phyloP scores from a whole-genome alignment of 129 eudicot species.

The Chrysanthemum seticuspe region DNA sequence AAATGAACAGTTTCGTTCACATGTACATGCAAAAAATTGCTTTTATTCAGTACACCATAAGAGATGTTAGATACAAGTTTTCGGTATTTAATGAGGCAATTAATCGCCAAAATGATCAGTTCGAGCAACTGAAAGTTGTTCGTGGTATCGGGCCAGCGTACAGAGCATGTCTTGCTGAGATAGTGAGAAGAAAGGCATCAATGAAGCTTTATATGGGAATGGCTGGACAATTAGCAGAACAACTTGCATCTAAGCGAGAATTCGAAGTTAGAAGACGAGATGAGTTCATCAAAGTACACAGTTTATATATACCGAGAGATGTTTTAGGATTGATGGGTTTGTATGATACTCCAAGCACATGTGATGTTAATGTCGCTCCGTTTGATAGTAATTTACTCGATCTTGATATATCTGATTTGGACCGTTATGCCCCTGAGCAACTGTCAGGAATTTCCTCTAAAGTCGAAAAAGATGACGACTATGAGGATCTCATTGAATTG shows the following conservation, averaged over 20 bases:
- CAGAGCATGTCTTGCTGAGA: slow-evolving; percentile 91
- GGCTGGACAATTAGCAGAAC: slow-evolving; percentile 90
- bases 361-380: slow-evolving; percentile 82
- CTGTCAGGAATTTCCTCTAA: too few species aligned
- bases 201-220: slow-evolving; percentile 98
- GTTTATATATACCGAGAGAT: slow-evolving; percentile 75
- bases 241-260: slow-evolving; percentile 78
- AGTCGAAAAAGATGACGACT: slow-evolving; percentile 26
- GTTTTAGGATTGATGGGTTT: slow-evolving; percentile 82
- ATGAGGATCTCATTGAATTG: slow-evolving; percentile 44
- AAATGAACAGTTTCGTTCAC: slow-evolving; percentile 85
- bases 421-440: slow-evolving; percentile 76
- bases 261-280: slow-evolving; percentile 76
- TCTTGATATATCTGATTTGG: slow-evolving; percentile 75
- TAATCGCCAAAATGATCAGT: slow-evolving; percentile 68
- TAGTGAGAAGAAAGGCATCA: slow-evolving; percentile 84
- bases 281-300: slow-evolving; percentile 66
- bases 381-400: slow-evolving; percentile 77
- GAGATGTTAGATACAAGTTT: slow-evolving; percentile 81
- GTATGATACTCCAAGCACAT: slow-evolving; percentile 77
- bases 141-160: slow-evolving; percentile 74
- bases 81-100: slow-evolving; percentile 87
- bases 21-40: slow-evolving; percentile 93
- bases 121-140: slow-evolving; percentile 74
- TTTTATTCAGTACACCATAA: slow-evolving; percentile 73